Conservation (phyloP, 768 basidiomycete genomes). For the Lyophyllum shimeji region DNA sequence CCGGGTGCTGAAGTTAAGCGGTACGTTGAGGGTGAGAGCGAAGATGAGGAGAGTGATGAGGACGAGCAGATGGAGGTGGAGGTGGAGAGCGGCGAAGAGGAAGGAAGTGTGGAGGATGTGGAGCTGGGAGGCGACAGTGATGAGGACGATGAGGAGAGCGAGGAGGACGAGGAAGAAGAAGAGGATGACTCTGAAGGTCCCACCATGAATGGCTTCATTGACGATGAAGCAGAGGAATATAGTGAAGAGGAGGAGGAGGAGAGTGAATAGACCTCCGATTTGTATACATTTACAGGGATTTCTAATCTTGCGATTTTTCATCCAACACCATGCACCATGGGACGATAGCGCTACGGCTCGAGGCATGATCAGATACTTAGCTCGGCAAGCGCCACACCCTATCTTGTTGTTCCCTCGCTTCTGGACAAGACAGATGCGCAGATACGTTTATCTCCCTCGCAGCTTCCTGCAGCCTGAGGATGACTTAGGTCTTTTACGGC, state of each 20-base stretch:
- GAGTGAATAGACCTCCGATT: conserved; percentile 40
- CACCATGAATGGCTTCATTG: conserved; percentile 51
- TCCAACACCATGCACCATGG: background rate
- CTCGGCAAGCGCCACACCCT: too few species aligned
- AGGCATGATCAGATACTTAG: too few species aligned
- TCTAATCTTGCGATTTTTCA: background rate
- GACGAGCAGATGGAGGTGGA: conserved; percentile 56
- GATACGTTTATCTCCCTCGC: too few species aligned
- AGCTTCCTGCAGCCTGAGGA: too few species aligned
- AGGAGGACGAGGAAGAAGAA: conserved; percentile 41
- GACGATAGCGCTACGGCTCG: too few species aligned
- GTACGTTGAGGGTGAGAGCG: conserved; percentile 84
- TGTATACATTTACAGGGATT: conserved; percentile 11
- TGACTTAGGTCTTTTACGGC: too few species aligned
- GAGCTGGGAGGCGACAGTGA: conserved; percentile 68
- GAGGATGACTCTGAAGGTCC: conserved; percentile 40
- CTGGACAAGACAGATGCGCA: too few species aligned
- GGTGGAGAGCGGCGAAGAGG: conserved; percentile 65
- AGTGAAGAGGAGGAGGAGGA: conserved; percentile 46
- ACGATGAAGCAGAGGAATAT: conserved; percentile 57
- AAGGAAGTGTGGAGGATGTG: conserved; percentile 76
- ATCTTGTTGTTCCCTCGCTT: too few species aligned
- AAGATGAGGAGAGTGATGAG: conserved; percentile 50
- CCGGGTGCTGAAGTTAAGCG: conserved; percentile 40
- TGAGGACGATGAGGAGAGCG: conserved; percentile 40